These are phyloP conservation scores for Solanum gracilifrons DNA, from an alignment of 257 asterid genomes.

Conservation along the genomic window DNA sequence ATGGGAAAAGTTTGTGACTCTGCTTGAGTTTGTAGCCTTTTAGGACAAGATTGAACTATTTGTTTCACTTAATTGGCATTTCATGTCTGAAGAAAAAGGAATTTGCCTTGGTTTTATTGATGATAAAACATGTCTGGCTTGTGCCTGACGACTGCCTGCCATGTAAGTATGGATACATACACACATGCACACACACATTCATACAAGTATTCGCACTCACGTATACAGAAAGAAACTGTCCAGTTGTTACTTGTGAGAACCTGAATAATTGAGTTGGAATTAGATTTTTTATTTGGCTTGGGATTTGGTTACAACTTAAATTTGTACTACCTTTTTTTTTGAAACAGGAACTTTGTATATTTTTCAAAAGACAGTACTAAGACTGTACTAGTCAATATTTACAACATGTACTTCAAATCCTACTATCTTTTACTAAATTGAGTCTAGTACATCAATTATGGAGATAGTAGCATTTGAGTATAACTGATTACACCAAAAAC, in stretches of 20 bases:
- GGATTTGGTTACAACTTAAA: not conserved
- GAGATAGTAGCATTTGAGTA: not conserved
- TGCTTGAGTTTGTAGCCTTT: not conserved
- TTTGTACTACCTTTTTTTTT: not conserved
- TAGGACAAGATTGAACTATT: not conserved
- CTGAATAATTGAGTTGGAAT: not conserved
- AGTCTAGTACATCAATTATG: not conserved
- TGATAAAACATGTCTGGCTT: not conserved
- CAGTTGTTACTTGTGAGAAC: not conserved
- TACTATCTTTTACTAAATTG: not conserved
- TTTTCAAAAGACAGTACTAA: not conserved
- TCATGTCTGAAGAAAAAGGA: not conserved
- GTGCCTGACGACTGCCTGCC: not conserved
- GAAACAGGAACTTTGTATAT: not conserved
- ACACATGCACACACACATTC: not conserved
- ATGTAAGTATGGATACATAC: not conserved
- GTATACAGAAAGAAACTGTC: not conserved
- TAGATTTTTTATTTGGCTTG: not conserved
- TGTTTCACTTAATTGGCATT: not conserved
- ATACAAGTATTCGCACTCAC: not conserved
- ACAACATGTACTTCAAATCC: not conserved
- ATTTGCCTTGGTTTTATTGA: not conserved
- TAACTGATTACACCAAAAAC: not conserved
- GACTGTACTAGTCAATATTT: not conserved
- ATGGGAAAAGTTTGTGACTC: not conserved